These are phyloP conservation scores for Myriangium duriaei DNA, from an alignment of 2,329 filamentous ascomycete genomes.

Conservation along the genomic window DNA sequence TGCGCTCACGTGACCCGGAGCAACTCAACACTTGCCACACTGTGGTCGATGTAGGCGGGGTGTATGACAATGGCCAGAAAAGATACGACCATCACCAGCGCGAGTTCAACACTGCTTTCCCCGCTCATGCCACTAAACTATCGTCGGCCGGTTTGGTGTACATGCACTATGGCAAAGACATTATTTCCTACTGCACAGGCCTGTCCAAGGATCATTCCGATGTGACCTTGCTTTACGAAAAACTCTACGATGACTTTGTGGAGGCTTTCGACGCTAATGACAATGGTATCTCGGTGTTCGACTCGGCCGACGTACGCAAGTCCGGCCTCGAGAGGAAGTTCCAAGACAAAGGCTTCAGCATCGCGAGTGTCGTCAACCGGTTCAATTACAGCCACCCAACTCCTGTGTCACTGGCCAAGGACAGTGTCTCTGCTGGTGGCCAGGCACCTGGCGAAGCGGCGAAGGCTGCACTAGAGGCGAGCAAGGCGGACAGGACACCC, in stretches of 20 bases:
- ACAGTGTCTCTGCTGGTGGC: constrained; percentile 10
- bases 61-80: constrained; percentile 64
- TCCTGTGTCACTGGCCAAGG: constrained; percentile 21
- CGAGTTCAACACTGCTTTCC: constrained; percentile 75
- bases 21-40: constrained; percentile 75
- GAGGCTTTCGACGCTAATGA: constrained; percentile 96
- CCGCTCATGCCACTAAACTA: constrained; percentile 72
- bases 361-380: constrained; percentile 78
- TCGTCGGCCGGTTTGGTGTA: constrained; percentile 90
- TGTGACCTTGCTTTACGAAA: constrained; percentile 65
- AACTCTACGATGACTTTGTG: constrained; percentile 85
- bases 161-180: constrained; percentile 81
- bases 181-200: constrained; percentile 58
- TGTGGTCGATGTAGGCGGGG: constrained; percentile 93
- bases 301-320: constrained; percentile 53
- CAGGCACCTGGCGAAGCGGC: constrained; percentile 8
- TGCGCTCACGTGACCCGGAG: constrained; percentile 77
- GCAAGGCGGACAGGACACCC: constrained; percentile 18
- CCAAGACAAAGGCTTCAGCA: constrained; percentile 66
- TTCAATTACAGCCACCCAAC: constrained; percentile 51
- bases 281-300: constrained; percentile 81
- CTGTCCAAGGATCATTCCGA: constrained; percentile 50
- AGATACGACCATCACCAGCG: constrained; percentile 98
- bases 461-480: constrained; percentile 3
- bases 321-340: constrained; percentile 73